phyloP scores from a whole-genome alignment of 2,329 filamentous ascomycete genomes.

The Colletotrichum sp. region DNA sequence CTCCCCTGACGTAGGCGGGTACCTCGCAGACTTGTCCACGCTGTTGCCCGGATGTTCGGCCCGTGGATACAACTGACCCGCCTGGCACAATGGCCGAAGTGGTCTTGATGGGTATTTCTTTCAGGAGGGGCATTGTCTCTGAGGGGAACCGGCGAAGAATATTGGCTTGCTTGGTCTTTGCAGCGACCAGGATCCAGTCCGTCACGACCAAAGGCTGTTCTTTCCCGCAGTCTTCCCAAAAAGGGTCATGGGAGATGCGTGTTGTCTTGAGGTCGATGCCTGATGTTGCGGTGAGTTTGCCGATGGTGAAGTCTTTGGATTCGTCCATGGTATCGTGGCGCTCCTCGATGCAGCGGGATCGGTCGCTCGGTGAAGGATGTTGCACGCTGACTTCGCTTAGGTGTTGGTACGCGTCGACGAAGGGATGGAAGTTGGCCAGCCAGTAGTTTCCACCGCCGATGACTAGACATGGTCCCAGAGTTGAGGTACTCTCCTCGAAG shows the following conservation, averaged over 20 bases:
- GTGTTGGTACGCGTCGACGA: conserved; percentile 39
- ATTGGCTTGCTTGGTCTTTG: conserved; percentile 40
- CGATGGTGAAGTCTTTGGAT: conserved; percentile 34
- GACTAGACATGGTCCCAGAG: conserved; percentile 44
- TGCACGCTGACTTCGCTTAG: conserved; percentile 34
- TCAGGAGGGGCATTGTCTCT: conserved; percentile 32
- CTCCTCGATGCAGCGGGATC: conserved; percentile 37
- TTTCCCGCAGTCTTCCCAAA: conserved; percentile 46
- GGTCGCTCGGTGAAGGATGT: conserved; percentile 47
- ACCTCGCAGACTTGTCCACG: conserved; percentile 47
- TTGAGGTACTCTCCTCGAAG: conserved; percentile 42
- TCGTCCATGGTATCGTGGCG: conserved; percentile 41
- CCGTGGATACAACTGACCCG: conserved; percentile 41
- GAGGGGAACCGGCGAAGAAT: conserved; percentile 45
- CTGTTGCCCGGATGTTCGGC: conserved; percentile 48
- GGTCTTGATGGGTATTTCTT: conserved; percentile 36
- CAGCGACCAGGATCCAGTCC: conserved; percentile 48
- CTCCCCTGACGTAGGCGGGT: conserved; percentile 45
- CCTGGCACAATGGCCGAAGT: conserved; percentile 38
- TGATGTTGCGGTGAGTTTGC: conserved; percentile 43
- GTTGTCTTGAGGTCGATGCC: conserved; percentile 48
- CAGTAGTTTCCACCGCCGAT: conserved; percentile 43
- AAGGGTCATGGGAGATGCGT: conserved; percentile 47
- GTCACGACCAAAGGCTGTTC: conserved; percentile 47
- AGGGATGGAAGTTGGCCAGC: conserved; percentile 51